Conservation (phyloP, 768 basidiomycete genomes). For the Boletus rubroflammeus region DNA sequence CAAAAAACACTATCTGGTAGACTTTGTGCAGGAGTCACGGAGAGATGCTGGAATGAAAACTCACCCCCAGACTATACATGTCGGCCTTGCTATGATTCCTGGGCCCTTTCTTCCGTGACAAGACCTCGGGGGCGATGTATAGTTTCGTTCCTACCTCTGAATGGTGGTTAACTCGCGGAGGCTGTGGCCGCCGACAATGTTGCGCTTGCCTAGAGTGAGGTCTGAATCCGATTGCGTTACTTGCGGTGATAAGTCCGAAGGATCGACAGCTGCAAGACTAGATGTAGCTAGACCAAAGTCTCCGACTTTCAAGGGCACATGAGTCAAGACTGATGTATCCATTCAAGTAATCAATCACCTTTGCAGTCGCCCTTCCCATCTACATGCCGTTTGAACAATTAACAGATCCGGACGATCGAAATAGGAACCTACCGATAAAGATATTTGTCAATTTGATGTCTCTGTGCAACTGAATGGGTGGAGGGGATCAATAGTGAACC, state of each 20-base stretch:
- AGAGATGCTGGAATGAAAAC: slow-evolving; percentile 22
- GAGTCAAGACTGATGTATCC: not conserved
- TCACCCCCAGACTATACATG: slow-evolving; percentile 89
- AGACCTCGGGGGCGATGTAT: slow-evolving; percentile 92
- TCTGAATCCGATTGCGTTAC: slow-evolving; percentile 51
- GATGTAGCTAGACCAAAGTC: slow-evolving; percentile 92
- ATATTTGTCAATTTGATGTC: slow-evolving; percentile 95
- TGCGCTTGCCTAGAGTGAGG: slow-evolving; percentile 63
- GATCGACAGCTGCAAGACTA: slow-evolving; percentile 73
- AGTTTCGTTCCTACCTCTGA: slow-evolving; percentile 85
- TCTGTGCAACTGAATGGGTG: slow-evolving; percentile 61
- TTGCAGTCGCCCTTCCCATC: slow-evolving; percentile 84
- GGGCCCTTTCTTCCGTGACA: slow-evolving; percentile 56
- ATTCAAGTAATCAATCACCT: slow-evolving; percentile 36
- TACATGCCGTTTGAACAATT: slow-evolving; percentile 24
- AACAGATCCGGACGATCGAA: not conserved
- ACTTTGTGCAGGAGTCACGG: not conserved
- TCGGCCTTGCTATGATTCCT: slow-evolving; percentile 86
- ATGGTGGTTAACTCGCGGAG: not conserved
- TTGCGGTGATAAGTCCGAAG: slow-evolving; percentile 57
- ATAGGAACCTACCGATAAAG: slow-evolving; percentile 69
- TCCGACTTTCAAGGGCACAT: slow-evolving; percentile 50
- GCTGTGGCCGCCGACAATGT: not conserved
- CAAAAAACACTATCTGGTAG: slow-evolving; percentile 87
- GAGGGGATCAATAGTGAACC: slow-evolving; percentile 2